Evolutionary conservation across 306 rosid genomes (phyloP), one percentile per base, ranked within the genome.

Genomic region (Fragaria vesca): DNA sequence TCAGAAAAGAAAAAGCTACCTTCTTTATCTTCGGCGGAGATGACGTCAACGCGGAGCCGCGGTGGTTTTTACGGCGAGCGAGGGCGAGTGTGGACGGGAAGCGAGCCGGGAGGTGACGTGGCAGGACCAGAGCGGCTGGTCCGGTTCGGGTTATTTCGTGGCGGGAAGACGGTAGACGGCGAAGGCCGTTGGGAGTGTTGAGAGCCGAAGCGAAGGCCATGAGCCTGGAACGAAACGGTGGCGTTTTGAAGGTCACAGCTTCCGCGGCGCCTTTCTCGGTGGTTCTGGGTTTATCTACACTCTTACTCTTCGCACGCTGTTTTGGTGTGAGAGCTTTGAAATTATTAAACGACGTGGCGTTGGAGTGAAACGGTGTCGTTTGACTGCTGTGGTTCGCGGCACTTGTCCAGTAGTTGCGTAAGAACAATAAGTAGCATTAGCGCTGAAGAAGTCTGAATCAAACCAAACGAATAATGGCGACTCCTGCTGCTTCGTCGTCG

Each of bases 21-120:
- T 89, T 87, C 79, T 52, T 88, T 54, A 84, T 85, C 66, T 82
- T 86, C 77, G 87, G 71, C 45, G 84, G 79, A 2, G 90, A 83
- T 48, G 91, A 43, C 69, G 86, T 76, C 38, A 75, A 36, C 0
- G 83, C 15, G 28, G 86, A 6, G 2, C 45, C 60, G 40, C 48
- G 74, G 62, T 54, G 75, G 78, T 82, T 80, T 9, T 75, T 87
- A 51, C 84, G 68, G 79, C 85, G 90, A 32, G 97, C 81, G 78
- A 81, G 66, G 16, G 84, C 63, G 11, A 86, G 74, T 3, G 82
- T 5, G 38, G 89, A 66, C 0, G 81, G 26, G 71, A 30, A 84
- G 80, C 83, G 87, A 79, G 84, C n/a, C 12, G 81, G 84, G 32
- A 84, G 90, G 24, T 42, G 87, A n/a, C 75, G 90, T 28, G 81